Conservation (phyloP, 1,284 basidiomycete genomes). For the Psilocybe mexicana region DNA sequence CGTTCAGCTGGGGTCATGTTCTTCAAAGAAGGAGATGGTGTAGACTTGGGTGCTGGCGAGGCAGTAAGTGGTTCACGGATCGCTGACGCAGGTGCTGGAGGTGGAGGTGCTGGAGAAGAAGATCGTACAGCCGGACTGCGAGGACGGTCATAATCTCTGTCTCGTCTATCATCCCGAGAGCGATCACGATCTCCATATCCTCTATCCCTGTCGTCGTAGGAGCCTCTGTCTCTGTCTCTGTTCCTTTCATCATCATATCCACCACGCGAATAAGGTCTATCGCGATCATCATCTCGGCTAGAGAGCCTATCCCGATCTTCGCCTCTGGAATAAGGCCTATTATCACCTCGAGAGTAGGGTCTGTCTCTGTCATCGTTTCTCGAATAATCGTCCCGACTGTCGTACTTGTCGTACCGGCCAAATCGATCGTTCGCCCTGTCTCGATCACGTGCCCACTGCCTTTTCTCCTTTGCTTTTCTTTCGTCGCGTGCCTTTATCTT, state of each 20-base stretch:
- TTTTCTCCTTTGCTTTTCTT: constrained; percentile 73
- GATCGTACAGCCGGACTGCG: constrained; percentile 51
- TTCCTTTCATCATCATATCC: constrained; percentile 15
- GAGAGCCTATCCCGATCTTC: constrained; percentile 12
- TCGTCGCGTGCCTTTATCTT: constrained; percentile 83
- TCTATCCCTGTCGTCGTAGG: constrained; percentile 33
- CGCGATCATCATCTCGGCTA: constrained; percentile 14
- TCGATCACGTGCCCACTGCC: constrained; percentile 78
- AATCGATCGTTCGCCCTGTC: constrained; percentile 86
- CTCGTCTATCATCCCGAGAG: constrained; percentile 25
- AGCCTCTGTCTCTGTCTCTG: constrained; percentile 11
- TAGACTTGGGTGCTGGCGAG: constrained; percentile 45
- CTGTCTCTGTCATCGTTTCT: constrained; percentile 15
- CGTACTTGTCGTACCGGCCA: constrained; percentile 61
- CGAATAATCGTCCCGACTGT: constrained; percentile 31
- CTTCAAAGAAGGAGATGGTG: constrained; percentile 54
- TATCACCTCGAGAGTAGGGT: constrained; percentile 22
- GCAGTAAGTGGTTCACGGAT: constrained; percentile 43
- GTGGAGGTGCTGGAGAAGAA: constrained; percentile 49
- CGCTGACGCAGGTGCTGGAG: constrained; percentile 39
- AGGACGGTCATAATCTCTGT: constrained; percentile 46
- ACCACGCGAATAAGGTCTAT: constrained; percentile 14
- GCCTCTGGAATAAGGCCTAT: constrained; percentile 15
- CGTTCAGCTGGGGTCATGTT: constrained; percentile 88
- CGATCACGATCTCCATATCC: constrained; percentile 25